Conservation (phyloP, 2,329 filamentous ascomycete species). For the Colletotrichum coccodes region DNA sequence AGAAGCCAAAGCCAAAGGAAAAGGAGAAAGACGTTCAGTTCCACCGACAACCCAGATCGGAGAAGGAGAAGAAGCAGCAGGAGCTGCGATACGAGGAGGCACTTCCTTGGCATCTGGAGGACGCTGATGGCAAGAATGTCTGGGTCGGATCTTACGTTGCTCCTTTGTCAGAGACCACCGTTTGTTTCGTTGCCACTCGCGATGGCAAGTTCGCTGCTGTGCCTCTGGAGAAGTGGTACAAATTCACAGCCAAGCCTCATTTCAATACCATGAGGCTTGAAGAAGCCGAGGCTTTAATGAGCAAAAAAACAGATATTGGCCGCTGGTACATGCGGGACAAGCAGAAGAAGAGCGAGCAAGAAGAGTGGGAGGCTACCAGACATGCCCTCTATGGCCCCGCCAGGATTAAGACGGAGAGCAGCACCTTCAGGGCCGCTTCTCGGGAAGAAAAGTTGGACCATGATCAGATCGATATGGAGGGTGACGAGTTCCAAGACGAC, state of each 20-base stretch:
- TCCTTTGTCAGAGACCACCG: conserved; percentile 85
- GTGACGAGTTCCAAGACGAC: conserved; percentile 86
- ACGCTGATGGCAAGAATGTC: conserved; percentile 93
- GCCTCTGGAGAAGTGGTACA: conserved; percentile 96
- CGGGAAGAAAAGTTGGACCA: conserved; percentile 76
- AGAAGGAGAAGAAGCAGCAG: conserved; percentile 80
- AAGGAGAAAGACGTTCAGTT: conserved; percentile 87
- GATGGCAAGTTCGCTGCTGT: conserved; percentile 82
- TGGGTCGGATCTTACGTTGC: conserved; percentile 94
- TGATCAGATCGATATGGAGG: conserved; percentile 74
- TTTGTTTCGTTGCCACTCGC: conserved; percentile 77
- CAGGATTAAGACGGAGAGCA: conserved; percentile 75
- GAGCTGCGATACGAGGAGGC: conserved; percentile 92
- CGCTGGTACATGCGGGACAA: conserved; percentile 83
- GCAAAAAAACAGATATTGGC: conserved; percentile 78
- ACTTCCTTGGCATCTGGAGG: conserved; percentile 95
- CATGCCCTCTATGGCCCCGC: conserved; percentile 61
- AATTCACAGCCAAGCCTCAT: conserved; percentile 81
- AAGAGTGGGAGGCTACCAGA: conserved; percentile 70
- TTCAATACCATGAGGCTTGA: conserved; percentile 84
- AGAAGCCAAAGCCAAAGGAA: conserved; percentile 74
- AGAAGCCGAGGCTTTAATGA: conserved; percentile 86
- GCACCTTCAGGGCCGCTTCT: conserved; percentile 69
- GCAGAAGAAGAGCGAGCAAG: conserved; percentile 64
- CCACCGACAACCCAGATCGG: conserved; percentile 80